phyloP scores from a whole-genome alignment of 2,329 filamentous ascomycete species.

The Sporothrix dimorphospora region DNA sequence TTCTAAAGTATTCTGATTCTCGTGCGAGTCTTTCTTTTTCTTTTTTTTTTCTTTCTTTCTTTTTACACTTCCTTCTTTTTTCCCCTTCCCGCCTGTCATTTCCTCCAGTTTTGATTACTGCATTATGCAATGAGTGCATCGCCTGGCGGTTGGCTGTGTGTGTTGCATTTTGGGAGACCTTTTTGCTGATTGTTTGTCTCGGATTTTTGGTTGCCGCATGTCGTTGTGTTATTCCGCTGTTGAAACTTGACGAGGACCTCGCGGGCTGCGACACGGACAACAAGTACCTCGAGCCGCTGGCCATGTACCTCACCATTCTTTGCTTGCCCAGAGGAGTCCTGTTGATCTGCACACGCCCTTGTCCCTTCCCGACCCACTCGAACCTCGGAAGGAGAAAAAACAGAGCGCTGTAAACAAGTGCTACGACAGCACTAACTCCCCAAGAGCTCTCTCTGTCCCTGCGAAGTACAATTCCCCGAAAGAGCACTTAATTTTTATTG shows the following conservation, averaged over 20 bases:
- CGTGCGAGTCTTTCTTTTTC: not conserved
- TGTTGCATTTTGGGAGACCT: not conserved
- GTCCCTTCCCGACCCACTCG: not conserved
- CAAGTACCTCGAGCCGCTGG: conserved; percentile 10
- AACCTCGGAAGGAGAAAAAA: not conserved
- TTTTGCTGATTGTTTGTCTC: conserved; percentile 11
- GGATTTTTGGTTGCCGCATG: not conserved
- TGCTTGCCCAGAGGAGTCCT: not conserved
- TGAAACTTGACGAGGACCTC: not conserved
- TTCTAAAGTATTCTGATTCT: not conserved
- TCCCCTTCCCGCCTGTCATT: not conserved
- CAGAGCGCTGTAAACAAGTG: not conserved
- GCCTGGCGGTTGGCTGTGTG: conserved; percentile 3
- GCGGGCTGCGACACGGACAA: not conserved
- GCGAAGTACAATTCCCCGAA: not conserved
- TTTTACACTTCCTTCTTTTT: not conserved
- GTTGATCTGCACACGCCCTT: conserved; percentile 17
- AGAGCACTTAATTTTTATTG: conserved; percentile 1
- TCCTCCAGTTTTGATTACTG: conserved; percentile 13
- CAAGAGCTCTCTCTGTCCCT: not conserved
- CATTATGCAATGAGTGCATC: conserved; percentile 21
- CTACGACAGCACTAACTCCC: not conserved
- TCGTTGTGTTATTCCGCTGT: not conserved
- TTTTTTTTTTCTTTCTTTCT: not conserved
- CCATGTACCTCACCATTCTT: conserved; percentile 12